Base-by-base conservation (phyloP, 1,139 yeast species). In the Petasospora rhodanensis region DNA sequence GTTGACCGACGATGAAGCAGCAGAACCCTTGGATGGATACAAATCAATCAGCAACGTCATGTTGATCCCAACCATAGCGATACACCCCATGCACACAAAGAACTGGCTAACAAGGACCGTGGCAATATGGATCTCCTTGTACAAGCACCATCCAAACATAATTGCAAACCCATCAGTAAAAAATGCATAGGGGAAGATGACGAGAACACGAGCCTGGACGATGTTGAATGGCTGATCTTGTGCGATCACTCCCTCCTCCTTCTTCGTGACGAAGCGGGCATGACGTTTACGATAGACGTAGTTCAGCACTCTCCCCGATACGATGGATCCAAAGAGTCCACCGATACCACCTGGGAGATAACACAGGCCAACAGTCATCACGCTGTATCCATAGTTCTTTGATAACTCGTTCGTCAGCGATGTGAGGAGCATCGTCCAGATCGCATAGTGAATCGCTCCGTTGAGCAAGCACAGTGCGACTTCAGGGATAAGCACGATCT, bases 381-480 rank as follows among this genome's bases (percentile, higher is more conserved):
- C 70, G 3, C 65, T 44, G 40, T 73, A 72, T 5, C 64, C 61
- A 43, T 82, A 82, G 7, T 58, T 42, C 7, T 58, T 52, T 8
- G 72, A 56, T 18, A 83, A 55, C 6, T 69, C 56, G 0, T 81
- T 69, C 0, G 89, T 70, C 36, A 80, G 56, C 0, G 85, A 70
- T 0, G 93, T 80, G 38, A 79, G 66, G 22, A 75, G 65, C 59
- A 79, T 68, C n/a, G 79, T 73, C 87, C 89, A 83, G 4, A 73
- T 59, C 1, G 86, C 66, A 52, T 76, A 82, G 40, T 74, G 73
- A 7, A 83, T 43, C 1, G 84, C 76, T 3, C 74, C 70, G 1
- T 85, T 81, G 3, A 76, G 40, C 17, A 72, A 44, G 7, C 65
- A 35, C 7, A 69, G 31, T 37, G 48, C 42, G 42, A 62, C 37